Evolutionary conservation across 2,329 filamentous ascomycete genomes (phyloP).

Genomic region (Xylaria arbuscula): DNA sequence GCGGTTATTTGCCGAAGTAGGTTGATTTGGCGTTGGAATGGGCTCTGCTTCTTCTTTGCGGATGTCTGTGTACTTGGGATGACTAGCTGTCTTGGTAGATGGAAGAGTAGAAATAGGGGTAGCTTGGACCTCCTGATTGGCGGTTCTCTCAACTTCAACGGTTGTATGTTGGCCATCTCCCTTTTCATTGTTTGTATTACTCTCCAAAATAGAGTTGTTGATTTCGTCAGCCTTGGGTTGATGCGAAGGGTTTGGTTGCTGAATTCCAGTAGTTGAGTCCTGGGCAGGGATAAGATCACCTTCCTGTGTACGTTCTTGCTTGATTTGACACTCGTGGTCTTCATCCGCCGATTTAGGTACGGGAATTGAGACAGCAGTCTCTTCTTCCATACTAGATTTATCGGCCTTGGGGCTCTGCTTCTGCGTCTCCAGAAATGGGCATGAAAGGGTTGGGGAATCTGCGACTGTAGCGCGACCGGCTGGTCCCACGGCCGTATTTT

Average conservation of each 20-base stretch:
- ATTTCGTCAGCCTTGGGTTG: neutral
- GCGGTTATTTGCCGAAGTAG: neutral
- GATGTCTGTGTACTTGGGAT: constrained; percentile 16
- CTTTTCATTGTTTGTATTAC: neutral
- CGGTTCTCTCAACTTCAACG: neutral
- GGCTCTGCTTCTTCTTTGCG: constrained; percentile 9
- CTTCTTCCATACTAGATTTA: too few relatives aligned
- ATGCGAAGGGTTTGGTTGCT: neutral
- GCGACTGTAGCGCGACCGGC: neutral
- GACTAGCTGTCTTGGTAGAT: neutral
- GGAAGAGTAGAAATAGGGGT: constrained; percentile 10
- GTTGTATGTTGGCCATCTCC: neutral
- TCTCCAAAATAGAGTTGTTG: neutral
- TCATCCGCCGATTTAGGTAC: neutral
- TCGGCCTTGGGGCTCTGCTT: too few relatives aligned
- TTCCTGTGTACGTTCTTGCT: neutral
- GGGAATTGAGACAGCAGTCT: neutral
- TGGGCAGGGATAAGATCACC: neutral
- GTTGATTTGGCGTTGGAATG: neutral
- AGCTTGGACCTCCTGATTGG: neutral
- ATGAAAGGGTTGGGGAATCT: constrained; percentile 1
- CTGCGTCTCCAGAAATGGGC: too few relatives aligned
- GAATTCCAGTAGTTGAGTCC: neutral
- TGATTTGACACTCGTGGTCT: neutral
- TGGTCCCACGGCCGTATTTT: neutral